Evolutionary conservation across 2,329 filamentous ascomycete species (phyloP).

Genomic region (Aspergillus hortae): DNA sequence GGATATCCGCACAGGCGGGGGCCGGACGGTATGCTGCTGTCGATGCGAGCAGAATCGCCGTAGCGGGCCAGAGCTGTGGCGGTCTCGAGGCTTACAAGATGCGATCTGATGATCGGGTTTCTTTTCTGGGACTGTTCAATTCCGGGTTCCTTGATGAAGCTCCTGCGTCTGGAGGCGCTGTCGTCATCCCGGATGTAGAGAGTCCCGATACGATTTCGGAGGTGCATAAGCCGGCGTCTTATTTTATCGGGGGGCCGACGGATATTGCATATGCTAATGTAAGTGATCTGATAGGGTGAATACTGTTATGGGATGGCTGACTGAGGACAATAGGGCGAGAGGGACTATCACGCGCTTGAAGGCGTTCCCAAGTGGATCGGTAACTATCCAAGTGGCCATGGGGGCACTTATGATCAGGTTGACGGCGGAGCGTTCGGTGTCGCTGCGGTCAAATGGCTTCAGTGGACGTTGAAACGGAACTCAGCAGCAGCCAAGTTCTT

Average conservation of each 20-base stretch:
- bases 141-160: not conserved
- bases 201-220: not conserved
- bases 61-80: constrained; percentile 8
- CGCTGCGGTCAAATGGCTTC: constrained; percentile 9
- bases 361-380: constrained; percentile 10
- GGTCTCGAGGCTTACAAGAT: constrained; percentile 9
- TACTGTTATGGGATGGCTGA: not conserved
- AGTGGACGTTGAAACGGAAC: constrained; percentile 3
- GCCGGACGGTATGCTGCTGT: not conserved
- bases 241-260: constrained; percentile 7
- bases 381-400: constrained; percentile 7
- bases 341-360: not conserved
- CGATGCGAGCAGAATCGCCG: constrained; percentile 1
- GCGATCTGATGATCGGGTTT: constrained; percentile 6
- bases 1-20: not conserved
- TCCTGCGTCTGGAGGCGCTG: not conserved
- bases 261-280: constrained; percentile 12
- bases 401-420: constrained; percentile 3
- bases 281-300: not conserved
- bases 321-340: constrained; percentile 1
- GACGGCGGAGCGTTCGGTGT: constrained; percentile 5
- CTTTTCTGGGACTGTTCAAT: not conserved
- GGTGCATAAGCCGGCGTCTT: constrained; percentile 9
- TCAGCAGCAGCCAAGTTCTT: not conserved
- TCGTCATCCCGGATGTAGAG: not conserved